Evolutionary conservation across 2,329 filamentous ascomycete genomes (phyloP), one percentile per base, ranked within the genome.

Genomic region (Stagonosporopsis cucurbitacearum): DNA sequence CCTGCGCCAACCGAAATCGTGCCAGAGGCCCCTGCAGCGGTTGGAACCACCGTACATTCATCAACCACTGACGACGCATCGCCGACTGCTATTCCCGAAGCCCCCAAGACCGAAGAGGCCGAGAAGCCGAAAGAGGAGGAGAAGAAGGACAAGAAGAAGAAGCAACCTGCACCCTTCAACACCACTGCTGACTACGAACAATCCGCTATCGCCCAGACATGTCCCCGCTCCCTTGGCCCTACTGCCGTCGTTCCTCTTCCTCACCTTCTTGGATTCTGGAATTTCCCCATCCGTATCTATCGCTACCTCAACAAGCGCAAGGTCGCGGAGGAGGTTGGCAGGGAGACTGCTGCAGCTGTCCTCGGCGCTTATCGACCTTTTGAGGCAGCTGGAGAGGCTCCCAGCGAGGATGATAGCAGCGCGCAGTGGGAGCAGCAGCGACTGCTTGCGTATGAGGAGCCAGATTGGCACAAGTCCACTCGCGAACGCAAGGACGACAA

Each of bases 251-350:
- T 99, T 57, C 81, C 85, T 37, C 90, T 96, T 75, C 94, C 94
- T 1, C 94, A 98, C 74, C 84, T 97, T 55, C 88, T 99, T 26
- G 95, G 95, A 57, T 96, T 99, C 81, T 80, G 90, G 60, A 94
- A 95, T 78, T 97, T 94, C 2, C 90, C 92, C 0, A 89, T 88
- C 62, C 88, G 95, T 57, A 82, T 98, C 58, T 90, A 89, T 70
- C 90, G 95, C 62, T 99, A 93, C 82, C 81, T 99, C 58, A 96
- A 89, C 74, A 88, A 89, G 58, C 89, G 95, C 50, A 79, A 85
- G 60, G 82, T 96, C n/a, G 94, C 94, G 60, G 94, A 99, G 71
- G 83, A 88, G 41, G 87, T 97, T 57, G 95, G 95, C 47, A 88
- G 91, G 37, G 87, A 97, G 62, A 92, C 96, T 17, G 94, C 94